Conservation (phyloP, 257 asterid genomes). For the Anisodus acutangulus region DNA sequence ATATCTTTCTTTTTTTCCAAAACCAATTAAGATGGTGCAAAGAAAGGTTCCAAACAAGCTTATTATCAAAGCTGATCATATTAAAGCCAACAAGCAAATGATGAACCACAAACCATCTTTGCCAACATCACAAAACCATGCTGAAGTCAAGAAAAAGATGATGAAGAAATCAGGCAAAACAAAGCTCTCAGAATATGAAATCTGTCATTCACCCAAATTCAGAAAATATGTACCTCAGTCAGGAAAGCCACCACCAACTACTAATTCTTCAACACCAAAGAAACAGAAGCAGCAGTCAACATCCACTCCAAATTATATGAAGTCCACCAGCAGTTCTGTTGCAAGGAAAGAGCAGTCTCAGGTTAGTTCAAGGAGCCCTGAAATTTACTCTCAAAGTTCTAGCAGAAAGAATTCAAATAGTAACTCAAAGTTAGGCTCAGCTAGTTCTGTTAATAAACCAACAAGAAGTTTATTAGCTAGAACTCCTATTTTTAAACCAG, state of each 20-base stretch:
- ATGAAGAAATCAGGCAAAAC: constrained; percentile 75
- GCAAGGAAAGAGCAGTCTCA: constrained; percentile 68
- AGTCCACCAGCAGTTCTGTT: constrained; percentile 77
- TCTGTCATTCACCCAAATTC: constrained; percentile 27
- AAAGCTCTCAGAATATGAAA: constrained; percentile 43
- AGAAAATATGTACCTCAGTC: constrained; percentile 42
- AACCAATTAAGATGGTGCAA: constrained; percentile 65
- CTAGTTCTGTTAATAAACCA: constrained; percentile 37
- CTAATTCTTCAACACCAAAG: constrained; percentile 35
- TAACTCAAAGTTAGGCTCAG: constrained; percentile 34
- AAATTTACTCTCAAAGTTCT: constrained; percentile 37
- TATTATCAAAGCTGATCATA: constrained; percentile 46
- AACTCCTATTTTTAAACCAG: constrained; percentile 66
- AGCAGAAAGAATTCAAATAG: constrained; percentile 34
- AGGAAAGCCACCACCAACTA: constrained; percentile 40
- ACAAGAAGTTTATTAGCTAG: constrained; percentile 40
- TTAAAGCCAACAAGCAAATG: constrained; percentile 40
- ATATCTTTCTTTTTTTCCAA: constrained; percentile 24
- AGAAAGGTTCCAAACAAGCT: constrained; percentile 57
- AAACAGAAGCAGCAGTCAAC: constrained; percentile 19
- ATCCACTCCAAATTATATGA: constrained; percentile 78
- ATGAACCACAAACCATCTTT: constrained; percentile 46
- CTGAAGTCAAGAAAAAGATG: constrained; percentile 72
- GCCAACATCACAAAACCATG: constrained; percentile 42
- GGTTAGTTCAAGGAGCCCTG: constrained; percentile 50